These are phyloP conservation scores for Saksenaea vasiformis DNA, from an alignment of 371 early-diverging fungal species.

Conservation along the genomic window DNA sequence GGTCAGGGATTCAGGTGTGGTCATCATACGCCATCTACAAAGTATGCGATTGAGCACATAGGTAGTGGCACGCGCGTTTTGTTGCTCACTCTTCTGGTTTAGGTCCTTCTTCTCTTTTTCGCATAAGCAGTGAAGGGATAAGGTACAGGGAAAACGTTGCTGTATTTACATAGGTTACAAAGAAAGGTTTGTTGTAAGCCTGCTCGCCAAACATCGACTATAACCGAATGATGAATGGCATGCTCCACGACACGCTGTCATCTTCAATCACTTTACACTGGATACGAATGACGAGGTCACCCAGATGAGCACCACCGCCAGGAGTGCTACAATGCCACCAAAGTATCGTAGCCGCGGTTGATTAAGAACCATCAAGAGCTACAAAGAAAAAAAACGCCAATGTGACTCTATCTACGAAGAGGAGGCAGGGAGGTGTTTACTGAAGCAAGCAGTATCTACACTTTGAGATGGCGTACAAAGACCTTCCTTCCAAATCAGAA, in stretches of 20 bases:
- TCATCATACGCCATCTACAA: not conserved
- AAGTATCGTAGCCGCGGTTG: slow-evolving; percentile 16
- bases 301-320: slow-evolving; percentile 70
- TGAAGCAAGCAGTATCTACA: too few species aligned
- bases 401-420: not conserved
- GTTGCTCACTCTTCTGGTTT: not conserved
- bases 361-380: not conserved
- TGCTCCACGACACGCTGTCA: not conserved
- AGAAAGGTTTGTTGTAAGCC: slow-evolving; percentile 62
- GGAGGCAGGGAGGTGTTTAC: too few species aligned
- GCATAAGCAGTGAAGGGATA: slow-evolving; percentile 12
- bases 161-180: slow-evolving; percentile 70
- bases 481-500: too few species aligned
- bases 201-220: slow-evolving; percentile 58
- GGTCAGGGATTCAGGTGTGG: not conserved
- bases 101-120: not conserved
- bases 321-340: slow-evolving; percentile 52
- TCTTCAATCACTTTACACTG: slow-evolving; percentile 36
- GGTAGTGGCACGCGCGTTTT: not conserved
- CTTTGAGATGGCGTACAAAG: too few species aligned
- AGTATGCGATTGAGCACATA: not conserved
- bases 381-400: not conserved
- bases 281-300: slow-evolving; percentile 67
- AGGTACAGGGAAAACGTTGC: slow-evolving; percentile 65
- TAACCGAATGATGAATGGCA: not conserved